Conservation (phyloP, 352 stramenopile species). For the Pythium myriotylum region DNA sequence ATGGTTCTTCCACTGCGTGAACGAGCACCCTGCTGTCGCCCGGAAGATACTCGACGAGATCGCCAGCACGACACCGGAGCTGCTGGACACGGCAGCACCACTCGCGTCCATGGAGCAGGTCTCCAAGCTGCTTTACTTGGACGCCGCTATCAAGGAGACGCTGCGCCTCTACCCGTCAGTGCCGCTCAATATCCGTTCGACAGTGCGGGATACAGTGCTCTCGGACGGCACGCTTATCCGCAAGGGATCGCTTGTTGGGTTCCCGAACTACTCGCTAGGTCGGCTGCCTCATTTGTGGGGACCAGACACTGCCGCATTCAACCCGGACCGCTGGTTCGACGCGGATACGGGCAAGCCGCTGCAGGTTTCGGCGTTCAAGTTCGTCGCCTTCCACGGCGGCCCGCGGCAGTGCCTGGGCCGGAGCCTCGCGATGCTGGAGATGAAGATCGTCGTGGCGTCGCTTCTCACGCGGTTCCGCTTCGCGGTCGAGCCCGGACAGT, state of each 20-base stretch:
- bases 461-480: conserved; percentile 69
- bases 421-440: conserved; percentile 81
- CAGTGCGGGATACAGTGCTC: conserved; percentile 46
- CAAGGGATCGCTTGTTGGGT: conserved; percentile 29
- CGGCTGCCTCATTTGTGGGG: conserved; percentile 68
- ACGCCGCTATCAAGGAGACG: conserved; percentile 45
- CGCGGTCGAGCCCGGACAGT: conserved; percentile 31
- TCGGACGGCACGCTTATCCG: conserved; percentile 67
- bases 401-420: conserved; percentile 54
- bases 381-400: conserved; percentile 71
- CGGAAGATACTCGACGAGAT: conserved; percentile 51
- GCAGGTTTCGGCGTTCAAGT: conserved; percentile 58
- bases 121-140: conserved; percentile 33
- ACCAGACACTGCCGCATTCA: conserved; percentile 52
- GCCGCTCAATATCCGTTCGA: conserved; percentile 40
- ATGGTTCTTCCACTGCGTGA: conserved; percentile 73
- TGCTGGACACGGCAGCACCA: conserved; percentile 1
- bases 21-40: conserved; percentile 51
- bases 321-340: conserved; percentile 72
- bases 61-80: conserved; percentile 30
- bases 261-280: conserved; percentile 58
- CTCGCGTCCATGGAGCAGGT: conserved; percentile 29
- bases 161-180: conserved; percentile 47
- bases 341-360: conserved; percentile 32
- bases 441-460: conserved; percentile 68